phyloP scores from a whole-genome alignment of 352 stramenopile genomes.

The Pythium volutum region DNA sequence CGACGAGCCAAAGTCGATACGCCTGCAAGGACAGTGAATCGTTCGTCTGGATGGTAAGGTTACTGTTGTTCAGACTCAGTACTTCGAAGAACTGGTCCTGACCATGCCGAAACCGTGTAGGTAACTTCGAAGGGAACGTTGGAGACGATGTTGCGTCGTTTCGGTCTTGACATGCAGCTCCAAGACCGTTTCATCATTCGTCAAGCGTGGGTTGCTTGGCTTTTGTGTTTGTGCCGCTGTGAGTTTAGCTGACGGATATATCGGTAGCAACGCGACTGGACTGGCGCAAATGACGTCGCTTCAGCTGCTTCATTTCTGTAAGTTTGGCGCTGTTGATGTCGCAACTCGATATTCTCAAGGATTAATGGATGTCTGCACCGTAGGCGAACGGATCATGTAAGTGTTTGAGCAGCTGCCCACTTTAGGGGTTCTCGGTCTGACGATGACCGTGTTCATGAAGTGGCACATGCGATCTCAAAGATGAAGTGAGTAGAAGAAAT shows the following conservation, averaged over 20 bases:
- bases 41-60: slow-evolving; percentile 19
- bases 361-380: not conserved
- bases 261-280: slow-evolving; percentile 24
- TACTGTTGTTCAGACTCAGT: too few relatives aligned
- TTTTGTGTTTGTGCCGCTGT: not conserved
- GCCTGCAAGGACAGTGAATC: not conserved
- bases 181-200: slow-evolving; percentile 33
- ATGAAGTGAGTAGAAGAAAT: slow-evolving; percentile 7
- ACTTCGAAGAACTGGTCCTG: too few relatives aligned
- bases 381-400: slow-evolving; percentile 34
- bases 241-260: not conserved
- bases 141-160: not conserved
- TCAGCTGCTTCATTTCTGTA: slow-evolving; percentile 34
- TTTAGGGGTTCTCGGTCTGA: too few relatives aligned
- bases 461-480: slow-evolving; percentile 20
- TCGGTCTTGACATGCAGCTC: slow-evolving; percentile 23
- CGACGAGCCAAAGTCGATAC: slow-evolving; percentile 22
- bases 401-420: not conserved
- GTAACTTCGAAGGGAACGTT: not conserved
- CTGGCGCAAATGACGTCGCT: slow-evolving; percentile 28
- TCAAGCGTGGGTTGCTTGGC: slow-evolving; percentile 17
- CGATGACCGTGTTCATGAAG: slow-evolving; percentile 10
- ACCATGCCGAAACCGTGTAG: not conserved
- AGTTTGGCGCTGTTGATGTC: not conserved
- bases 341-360: not conserved